phyloP scores from a whole-genome alignment of 106 monocot species.

The Acorus gramineus region DNA sequence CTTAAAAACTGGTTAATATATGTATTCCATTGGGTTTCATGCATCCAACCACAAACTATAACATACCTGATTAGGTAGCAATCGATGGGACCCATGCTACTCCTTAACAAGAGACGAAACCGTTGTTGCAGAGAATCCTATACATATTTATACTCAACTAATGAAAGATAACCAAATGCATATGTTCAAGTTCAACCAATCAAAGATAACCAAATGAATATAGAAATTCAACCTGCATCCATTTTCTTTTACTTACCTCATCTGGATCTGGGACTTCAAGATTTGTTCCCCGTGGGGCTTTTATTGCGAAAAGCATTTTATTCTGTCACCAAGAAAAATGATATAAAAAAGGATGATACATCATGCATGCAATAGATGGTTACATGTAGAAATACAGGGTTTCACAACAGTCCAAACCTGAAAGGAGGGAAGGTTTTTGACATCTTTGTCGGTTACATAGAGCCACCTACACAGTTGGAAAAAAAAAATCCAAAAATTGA shows the following conservation, averaged over 20 bases:
- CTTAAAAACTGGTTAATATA: too few relatives aligned
- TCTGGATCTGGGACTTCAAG: constrained; percentile 90
- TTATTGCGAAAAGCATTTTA: constrained; percentile 68
- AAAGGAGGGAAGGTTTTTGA: constrained; percentile 45
- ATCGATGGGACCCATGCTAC: constrained; percentile 73
- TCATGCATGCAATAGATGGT: background rate
- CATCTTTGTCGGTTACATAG: constrained; percentile 70
- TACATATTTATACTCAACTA: background rate
- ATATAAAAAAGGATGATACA: background rate
- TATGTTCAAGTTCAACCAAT: background rate
- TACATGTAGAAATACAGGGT: background rate
- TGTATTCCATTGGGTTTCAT: too few relatives aligned
- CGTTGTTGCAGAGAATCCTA: constrained; percentile 36
- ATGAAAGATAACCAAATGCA: too few relatives aligned
- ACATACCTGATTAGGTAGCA: constrained; percentile 79
- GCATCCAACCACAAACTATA: background rate
- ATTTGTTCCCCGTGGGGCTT: constrained; percentile 91
- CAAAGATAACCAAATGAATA: too few relatives aligned
- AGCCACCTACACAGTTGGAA: constrained; percentile 37
- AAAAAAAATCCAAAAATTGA: too few relatives aligned
- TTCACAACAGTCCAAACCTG: constrained; percentile 35
- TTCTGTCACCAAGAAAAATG: constrained; percentile 26
- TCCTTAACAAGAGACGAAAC: constrained; percentile 70
- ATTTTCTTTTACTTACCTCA: constrained; percentile 33
- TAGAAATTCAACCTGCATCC: background rate